Conservation (phyloP, 306 rosid genomes). For the Comarum palustre region DNA sequence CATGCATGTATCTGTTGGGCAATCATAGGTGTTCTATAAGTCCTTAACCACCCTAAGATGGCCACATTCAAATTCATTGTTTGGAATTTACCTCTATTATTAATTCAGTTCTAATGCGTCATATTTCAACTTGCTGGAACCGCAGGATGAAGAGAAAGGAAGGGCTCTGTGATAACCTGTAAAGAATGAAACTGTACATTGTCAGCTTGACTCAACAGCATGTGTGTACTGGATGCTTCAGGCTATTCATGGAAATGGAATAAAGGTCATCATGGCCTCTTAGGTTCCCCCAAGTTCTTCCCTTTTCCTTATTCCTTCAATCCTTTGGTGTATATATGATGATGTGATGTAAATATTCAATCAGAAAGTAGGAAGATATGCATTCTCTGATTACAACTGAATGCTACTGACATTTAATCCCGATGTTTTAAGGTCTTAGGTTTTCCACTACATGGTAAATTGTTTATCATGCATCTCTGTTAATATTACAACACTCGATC, state of each 20-base stretch:
- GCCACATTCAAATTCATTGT: not conserved
- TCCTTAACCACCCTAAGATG: not conserved
- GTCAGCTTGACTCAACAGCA: slow-evolving; percentile 2
- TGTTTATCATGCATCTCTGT: not conserved
- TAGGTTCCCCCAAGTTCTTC: not conserved
- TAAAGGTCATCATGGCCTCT: not conserved
- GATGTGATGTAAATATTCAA: not conserved
- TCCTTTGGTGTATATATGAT: not conserved
- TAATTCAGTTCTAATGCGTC: not conserved
- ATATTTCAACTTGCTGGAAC: not conserved
- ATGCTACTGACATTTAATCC: not conserved
- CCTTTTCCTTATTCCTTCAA: not conserved
- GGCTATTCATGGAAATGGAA: not conserved
- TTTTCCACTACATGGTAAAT: not conserved
- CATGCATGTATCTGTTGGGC: not conserved
- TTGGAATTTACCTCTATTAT: not conserved
- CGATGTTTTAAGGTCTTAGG: not conserved
- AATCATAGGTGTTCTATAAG: not conserved
- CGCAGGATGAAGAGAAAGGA: slow-evolving; percentile 1
- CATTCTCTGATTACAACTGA: not conserved
- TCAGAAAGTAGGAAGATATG: not conserved
- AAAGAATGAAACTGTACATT: not conserved
- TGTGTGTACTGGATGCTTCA: not conserved
- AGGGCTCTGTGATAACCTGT: not conserved
- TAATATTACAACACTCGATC: not conserved